A percentile compares a stretch with the other conserved stretches of the same genome.
phyloP scores from a whole-genome alignment of 768 basidiomycete species.

The Lactifluus echinatus region DNA sequence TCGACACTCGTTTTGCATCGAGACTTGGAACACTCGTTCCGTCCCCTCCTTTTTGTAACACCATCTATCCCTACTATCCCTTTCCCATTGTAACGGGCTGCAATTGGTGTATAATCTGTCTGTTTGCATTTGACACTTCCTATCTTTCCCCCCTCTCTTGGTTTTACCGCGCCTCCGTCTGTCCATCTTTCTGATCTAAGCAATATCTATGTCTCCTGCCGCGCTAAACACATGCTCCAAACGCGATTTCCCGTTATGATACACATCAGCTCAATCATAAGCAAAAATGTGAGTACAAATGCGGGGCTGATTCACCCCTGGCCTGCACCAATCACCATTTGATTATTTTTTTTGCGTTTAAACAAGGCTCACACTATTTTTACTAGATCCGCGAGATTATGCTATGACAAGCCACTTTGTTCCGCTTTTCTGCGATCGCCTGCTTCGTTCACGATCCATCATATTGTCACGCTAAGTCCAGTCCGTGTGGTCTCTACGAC shows the following conservation, averaged over 20 bases:
- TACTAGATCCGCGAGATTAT: constrained; percentile 45
- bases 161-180: constrained; percentile 18
- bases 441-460: background rate
- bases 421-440: background rate
- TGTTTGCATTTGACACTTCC: background rate
- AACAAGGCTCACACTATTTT: constrained; percentile 12
- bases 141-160: constrained; percentile 10
- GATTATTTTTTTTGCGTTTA: background rate
- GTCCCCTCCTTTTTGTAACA: constrained; percentile 8
- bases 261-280: constrained; percentile 49
- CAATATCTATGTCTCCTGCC: constrained; percentile 24
- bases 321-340: background rate
- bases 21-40: background rate
- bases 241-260: constrained; percentile 12
- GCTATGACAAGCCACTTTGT: constrained; percentile 29
- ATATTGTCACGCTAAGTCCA: background rate
- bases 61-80: constrained; percentile 8
- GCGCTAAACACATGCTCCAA: constrained; percentile 20
- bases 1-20: constrained; percentile 11
- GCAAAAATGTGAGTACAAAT: constrained; percentile 52
- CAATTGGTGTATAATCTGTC: constrained; percentile 14
- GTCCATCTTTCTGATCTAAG: constrained; percentile 26
- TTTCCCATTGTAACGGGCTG: constrained; percentile 2
- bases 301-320: background rate
- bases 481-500: background rate